Evolutionary conservation across 2,329 filamentous ascomycete species (phyloP).

Genomic region (Xylariaceae sp.): DNA sequence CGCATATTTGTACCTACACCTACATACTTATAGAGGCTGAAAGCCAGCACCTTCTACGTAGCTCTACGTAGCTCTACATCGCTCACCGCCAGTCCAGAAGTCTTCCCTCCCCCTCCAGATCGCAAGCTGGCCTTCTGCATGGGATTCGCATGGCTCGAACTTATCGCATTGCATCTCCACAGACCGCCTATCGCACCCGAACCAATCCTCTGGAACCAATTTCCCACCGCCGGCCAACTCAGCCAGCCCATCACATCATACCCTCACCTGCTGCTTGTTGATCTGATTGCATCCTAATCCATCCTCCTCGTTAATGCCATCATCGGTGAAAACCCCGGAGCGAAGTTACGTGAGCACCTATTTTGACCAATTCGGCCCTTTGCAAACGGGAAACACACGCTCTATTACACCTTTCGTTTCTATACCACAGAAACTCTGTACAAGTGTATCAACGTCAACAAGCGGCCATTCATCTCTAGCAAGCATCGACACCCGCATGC

Average conservation of each 20-base stretch:
- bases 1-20: too few species aligned
- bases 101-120: conserved; percentile 26
- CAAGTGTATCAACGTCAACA: neutral
- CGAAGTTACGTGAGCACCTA: conserved; percentile 19
- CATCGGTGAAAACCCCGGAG: conserved; percentile 25
- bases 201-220: conserved; percentile 31
- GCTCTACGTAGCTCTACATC: conserved; percentile 16
- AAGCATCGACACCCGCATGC: conserved; percentile 5
- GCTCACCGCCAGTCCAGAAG: conserved; percentile 33
- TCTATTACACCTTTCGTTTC: conserved; percentile 7
- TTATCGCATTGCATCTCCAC: conserved; percentile 26
- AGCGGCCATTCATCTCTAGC: conserved; percentile 4
- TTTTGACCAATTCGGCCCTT: conserved; percentile 24
- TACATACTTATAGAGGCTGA: too few species aligned
- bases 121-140: conserved; percentile 25
- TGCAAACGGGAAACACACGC: conserved; percentile 19
- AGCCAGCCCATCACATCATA: conserved; percentile 28
- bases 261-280: conserved; percentile 22
- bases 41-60: neutral
- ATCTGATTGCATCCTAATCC: conserved; percentile 26
- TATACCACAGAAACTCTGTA: neutral
- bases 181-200: conserved; percentile 28
- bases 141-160: conserved; percentile 28
- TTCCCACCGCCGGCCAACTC: conserved; percentile 22
- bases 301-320: conserved; percentile 22